Evolutionary conservation across 768 basidiomycete species (phyloP).

Genomic region (Lactifluus pinguis): DNA sequence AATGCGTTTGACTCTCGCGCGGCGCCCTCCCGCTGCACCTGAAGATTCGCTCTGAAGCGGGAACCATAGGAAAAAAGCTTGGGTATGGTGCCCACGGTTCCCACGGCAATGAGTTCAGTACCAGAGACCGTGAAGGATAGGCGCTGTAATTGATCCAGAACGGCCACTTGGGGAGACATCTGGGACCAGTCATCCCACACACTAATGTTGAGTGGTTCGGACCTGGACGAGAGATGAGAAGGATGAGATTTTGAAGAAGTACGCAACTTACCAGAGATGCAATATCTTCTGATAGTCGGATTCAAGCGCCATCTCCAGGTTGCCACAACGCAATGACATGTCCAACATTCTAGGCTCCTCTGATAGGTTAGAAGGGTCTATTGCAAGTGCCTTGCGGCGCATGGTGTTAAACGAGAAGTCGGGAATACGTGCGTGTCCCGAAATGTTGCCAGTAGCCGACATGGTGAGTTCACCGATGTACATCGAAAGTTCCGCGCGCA

Average conservation of each 20-base stretch:
- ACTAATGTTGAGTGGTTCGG: slow-evolving; percentile 66
- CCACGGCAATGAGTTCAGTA: slow-evolving; percentile 54
- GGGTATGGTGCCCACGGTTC: slow-evolving; percentile 68
- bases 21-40: slow-evolving; percentile 66
- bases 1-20: slow-evolving; percentile 72
- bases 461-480: slow-evolving; percentile 47
- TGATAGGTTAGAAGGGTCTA: slow-evolving; percentile 21
- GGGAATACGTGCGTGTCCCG: slow-evolving; percentile 58
- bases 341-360: slow-evolving; percentile 51
- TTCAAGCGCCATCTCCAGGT: slow-evolving; percentile 55
- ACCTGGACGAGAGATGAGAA: slow-evolving; percentile 32
- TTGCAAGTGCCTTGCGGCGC: slow-evolving; percentile 41
- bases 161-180: slow-evolving; percentile 31
- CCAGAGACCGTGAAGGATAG: slow-evolving; percentile 72
- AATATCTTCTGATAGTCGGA: slow-evolving; percentile 70
- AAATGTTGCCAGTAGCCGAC: slow-evolving; percentile 57
- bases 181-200: slow-evolving; percentile 79
- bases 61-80: slow-evolving; percentile 64
- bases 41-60: slow-evolving; percentile 66
- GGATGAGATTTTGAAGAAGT: neutral
- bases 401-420: slow-evolving; percentile 70
- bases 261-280: slow-evolving; percentile 55
- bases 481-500: slow-evolving; percentile 55
- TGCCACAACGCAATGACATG: slow-evolving; percentile 64
- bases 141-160: slow-evolving; percentile 45